Evolutionary conservation across 441 rosid genomes (phyloP).

Genomic region (Metrosideros polymorpha): DNA sequence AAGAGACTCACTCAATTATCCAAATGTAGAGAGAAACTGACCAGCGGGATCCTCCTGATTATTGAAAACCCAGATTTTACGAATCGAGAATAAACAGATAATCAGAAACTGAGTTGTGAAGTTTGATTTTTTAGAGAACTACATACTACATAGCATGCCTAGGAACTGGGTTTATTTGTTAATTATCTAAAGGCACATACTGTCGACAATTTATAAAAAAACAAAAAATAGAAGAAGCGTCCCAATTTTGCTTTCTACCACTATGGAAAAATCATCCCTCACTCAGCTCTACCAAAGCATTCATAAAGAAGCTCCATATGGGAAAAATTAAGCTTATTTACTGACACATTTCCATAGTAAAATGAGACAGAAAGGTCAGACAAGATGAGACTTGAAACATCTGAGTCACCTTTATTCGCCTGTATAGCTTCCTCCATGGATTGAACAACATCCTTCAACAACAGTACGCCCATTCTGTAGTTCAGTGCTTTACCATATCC

Average conservation of each 20-base stretch:
- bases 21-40: neutral
- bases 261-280: neutral
- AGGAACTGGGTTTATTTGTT: neutral
- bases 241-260: neutral
- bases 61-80: neutral
- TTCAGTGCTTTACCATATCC: slow-evolving; percentile 87
- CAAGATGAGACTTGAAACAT: neutral
- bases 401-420: slow-evolving; percentile 58
- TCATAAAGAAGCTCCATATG: neutral
- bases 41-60: neutral
- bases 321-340: neutral
- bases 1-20: neutral
- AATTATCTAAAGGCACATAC: neutral
- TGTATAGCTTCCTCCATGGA: slow-evolving; percentile 85
- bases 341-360: neutral
- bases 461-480: slow-evolving; percentile 86
- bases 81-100: neutral
- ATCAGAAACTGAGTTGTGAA: neutral
- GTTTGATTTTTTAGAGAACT: neutral
- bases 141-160: neutral
- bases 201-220: neutral
- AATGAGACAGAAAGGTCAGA: neutral
- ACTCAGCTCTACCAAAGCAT: neutral
- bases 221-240: neutral
- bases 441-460: slow-evolving; percentile 72